Conservation (phyloP, 495 filamentous ascomycete species). For the Hamigera avellanea region DNA sequence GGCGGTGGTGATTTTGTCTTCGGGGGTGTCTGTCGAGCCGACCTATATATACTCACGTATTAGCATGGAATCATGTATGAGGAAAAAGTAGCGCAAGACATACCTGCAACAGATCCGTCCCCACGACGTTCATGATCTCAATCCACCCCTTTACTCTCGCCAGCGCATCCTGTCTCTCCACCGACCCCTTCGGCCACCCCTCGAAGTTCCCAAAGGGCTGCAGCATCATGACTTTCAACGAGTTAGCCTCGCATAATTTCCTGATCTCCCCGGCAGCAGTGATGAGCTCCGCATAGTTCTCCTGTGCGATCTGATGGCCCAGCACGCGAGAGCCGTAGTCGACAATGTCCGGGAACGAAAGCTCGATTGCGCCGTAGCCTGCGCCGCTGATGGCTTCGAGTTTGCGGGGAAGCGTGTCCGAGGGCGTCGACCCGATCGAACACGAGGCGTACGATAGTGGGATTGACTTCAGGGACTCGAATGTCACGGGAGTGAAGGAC, state of each 20-base stretch:
- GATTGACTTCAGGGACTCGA: slow-evolving; percentile 29
- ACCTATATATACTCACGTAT: slow-evolving; percentile 38
- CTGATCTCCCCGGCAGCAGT: slow-evolving; percentile 39
- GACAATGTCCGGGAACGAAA: slow-evolving; percentile 67
- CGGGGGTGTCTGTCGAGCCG: slow-evolving; percentile 54
- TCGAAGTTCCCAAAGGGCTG: slow-evolving; percentile 78
- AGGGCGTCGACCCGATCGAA: slow-evolving; percentile 42
- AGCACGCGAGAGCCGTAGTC: slow-evolving; percentile 43
- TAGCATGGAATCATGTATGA: background rate
- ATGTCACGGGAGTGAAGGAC: slow-evolving; percentile 6
- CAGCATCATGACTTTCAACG: slow-evolving; percentile 56
- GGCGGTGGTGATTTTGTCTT: slow-evolving; percentile 36
- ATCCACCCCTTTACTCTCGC: slow-evolving; percentile 57
- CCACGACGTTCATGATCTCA: slow-evolving; percentile 56
- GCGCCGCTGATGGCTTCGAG: slow-evolving; percentile 55
- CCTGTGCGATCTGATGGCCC: slow-evolving; percentile 33
- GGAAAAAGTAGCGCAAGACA: background rate
- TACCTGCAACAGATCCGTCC: slow-evolving; percentile 66
- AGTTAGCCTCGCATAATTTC: slow-evolving; percentile 36
- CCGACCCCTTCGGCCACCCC: slow-evolving; percentile 51
- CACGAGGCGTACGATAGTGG: slow-evolving; percentile 54
- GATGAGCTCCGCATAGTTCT: slow-evolving; percentile 46
- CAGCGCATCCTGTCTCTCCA: slow-evolving; percentile 54
- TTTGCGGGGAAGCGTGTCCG: slow-evolving; percentile 49
- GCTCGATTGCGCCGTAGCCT: slow-evolving; percentile 60